Evolutionary conservation across 2,329 filamentous ascomycete species (phyloP).

Genomic region (Pseudogymnoascus sp.): DNA sequence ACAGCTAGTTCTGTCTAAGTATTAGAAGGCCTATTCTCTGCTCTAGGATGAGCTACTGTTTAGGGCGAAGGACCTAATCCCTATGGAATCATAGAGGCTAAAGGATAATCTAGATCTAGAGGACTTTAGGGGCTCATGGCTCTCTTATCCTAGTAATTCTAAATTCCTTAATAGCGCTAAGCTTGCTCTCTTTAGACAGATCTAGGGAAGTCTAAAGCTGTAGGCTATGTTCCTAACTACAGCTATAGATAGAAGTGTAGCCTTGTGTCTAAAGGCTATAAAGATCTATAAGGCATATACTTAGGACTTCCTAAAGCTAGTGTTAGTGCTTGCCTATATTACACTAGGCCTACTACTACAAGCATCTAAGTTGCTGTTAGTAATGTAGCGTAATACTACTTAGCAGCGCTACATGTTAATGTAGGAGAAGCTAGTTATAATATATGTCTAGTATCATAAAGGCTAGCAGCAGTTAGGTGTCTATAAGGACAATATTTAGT

Average conservation of each 20-base stretch:
- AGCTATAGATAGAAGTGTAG: not conserved
- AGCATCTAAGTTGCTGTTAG: not conserved
- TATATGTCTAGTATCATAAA: conserved; percentile 17
- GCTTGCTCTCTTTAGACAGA: conserved; percentile 11
- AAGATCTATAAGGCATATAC: conserved; percentile 11
- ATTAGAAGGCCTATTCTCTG: conserved; percentile 6
- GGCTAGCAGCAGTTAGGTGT: conserved; percentile 13
- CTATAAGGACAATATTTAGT: conserved; percentile 17
- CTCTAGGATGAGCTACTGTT: conserved; percentile 13
- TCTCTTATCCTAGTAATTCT: conserved; percentile 12
- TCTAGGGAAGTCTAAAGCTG: conserved; percentile 10
- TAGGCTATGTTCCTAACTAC: conserved; percentile 15
- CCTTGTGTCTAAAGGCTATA: conserved; percentile 12
- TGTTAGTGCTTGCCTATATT: not conserved
- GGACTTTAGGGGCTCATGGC: conserved; percentile 13
- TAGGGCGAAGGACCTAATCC: not conserved
- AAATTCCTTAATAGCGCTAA: conserved; percentile 13
- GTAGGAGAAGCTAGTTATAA: conserved; percentile 16
- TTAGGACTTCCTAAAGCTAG: conserved; percentile 12
- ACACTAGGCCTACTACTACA: too few relatives aligned
- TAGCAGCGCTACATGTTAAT: conserved; percentile 7
- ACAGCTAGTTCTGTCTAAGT: conserved; percentile 13
- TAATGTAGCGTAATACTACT: conserved; percentile 13
- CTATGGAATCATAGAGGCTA: conserved; percentile 12
- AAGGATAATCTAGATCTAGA: conserved; percentile 15